Conservation (phyloP, 1,284 basidiomycete species). For the Inonotus hispidus region DNA sequence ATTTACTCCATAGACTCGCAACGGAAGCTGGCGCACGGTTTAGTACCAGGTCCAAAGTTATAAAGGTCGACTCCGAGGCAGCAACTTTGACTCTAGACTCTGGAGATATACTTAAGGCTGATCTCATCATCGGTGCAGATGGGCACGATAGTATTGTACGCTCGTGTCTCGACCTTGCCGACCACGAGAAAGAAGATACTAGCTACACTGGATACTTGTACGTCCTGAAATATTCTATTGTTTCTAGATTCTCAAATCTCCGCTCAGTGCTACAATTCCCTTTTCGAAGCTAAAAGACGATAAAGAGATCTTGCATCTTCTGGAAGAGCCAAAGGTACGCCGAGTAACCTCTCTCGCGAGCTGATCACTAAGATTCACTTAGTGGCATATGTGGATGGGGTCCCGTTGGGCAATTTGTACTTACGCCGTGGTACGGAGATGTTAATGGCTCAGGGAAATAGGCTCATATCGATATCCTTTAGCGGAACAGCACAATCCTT, state of each 20-base stretch:
- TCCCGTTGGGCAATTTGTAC: background rate
- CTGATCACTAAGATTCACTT: too few species aligned
- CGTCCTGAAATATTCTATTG: background rate
- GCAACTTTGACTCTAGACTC: constrained; percentile 35
- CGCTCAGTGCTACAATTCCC: background rate
- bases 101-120: constrained; percentile 43
- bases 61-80: constrained; percentile 30
- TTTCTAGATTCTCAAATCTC: background rate
- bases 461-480: background rate
- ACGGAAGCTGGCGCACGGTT: constrained; percentile 37
- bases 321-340: background rate
- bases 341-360: too few species aligned
- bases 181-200: background rate
- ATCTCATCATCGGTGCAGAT: constrained; percentile 66
- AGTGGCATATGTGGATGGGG: constrained; percentile 15
- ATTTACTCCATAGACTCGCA: constrained; percentile 43
- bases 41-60: constrained; percentile 34
- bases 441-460: background rate
- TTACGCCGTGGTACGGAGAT: background rate
- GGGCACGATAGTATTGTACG: constrained; percentile 38
- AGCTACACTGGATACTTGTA: constrained; percentile 7
- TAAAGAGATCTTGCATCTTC: background rate
- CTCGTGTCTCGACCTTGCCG: background rate
- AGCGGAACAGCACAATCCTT: background rate
- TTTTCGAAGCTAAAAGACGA: background rate